These are phyloP conservation scores for Claviceps maximensis DNA, from an alignment of 2,329 filamentous ascomycete genomes.

Conservation along the genomic window DNA sequence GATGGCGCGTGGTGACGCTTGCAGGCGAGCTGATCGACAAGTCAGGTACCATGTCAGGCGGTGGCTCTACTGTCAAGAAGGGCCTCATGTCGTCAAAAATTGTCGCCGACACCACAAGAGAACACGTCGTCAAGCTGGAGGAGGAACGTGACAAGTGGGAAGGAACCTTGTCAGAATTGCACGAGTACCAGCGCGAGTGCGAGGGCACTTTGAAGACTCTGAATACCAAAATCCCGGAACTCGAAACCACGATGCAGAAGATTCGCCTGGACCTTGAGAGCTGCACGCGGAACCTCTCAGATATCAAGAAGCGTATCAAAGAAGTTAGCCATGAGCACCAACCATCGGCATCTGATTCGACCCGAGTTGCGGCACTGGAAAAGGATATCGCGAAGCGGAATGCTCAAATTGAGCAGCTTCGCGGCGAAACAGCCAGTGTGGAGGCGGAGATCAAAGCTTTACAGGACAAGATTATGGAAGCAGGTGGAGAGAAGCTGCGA, in stretches of 20 bases:
- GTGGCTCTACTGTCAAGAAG: conserved; percentile 77
- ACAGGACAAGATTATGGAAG: conserved; percentile 96
- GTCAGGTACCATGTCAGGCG: conserved; percentile 97
- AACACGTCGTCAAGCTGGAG: conserved; percentile 80
- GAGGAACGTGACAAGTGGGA: conserved; percentile 76
- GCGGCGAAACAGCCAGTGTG: conserved; percentile 72
- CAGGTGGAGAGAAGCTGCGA: conserved; percentile 85
- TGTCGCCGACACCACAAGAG: conserved; percentile 71
- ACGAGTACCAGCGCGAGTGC: conserved; percentile 69
- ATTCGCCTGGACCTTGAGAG: conserved; percentile 80
- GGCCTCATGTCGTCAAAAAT: conserved; percentile 96
- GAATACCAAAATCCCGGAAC: conserved; percentile 63
- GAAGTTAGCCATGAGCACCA: conserved; percentile 74
- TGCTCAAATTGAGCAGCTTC: conserved; percentile 67
- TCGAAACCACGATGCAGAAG: conserved; percentile 89
- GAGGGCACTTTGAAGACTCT: conserved; percentile 61
- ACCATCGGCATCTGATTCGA: conserved; percentile 68
- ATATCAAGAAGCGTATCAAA: conserved; percentile 72
- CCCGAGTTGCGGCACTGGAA: conserved; percentile 56
- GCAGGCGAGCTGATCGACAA: conserved; percentile 95
- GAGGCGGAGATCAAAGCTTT: conserved; percentile 87
- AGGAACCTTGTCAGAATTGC: conserved; percentile 68
- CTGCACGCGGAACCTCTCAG: conserved; percentile 67
- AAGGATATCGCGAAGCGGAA: conserved; percentile 66
- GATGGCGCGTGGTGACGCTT: conserved; percentile 94